These are phyloP conservation scores for Oropetium thomaeum DNA, from an alignment of 176 grass and related monocot species.

Conservation along the genomic window DNA sequence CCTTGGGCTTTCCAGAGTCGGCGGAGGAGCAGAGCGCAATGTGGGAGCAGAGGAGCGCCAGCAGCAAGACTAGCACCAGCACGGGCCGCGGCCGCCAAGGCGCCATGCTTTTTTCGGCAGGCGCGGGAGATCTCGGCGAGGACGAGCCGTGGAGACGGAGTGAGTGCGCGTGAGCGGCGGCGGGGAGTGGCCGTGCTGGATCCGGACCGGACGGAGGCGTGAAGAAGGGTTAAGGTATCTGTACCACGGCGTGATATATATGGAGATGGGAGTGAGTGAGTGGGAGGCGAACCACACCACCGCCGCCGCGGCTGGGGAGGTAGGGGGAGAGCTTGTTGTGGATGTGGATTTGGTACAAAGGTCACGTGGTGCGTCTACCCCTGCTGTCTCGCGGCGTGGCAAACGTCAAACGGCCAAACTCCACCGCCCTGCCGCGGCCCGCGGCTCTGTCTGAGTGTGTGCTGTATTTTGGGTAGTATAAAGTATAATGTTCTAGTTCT, in stretches of 20 bases:
- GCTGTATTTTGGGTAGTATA: background rate
- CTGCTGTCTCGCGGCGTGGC: background rate
- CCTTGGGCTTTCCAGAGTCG: constrained; percentile 24
- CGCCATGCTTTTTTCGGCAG: constrained; percentile 18
- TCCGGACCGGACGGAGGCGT: constrained; percentile 31
- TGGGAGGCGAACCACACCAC: constrained; percentile 35
- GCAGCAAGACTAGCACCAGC: constrained; percentile 36
- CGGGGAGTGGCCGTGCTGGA: background rate
- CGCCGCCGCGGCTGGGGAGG: background rate
- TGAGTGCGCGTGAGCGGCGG: background rate
- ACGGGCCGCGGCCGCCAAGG: constrained; percentile 20
- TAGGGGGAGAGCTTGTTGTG: background rate
- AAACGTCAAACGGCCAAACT: constrained; percentile 29
- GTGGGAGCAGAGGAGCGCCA: constrained; percentile 60
- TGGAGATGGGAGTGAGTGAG: background rate
- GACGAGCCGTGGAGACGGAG: background rate
- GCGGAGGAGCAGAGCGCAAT: constrained; percentile 48
- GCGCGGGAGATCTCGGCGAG: background rate
- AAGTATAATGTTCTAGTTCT: background rate
- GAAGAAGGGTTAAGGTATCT: constrained; percentile 38
- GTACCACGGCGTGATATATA: constrained; percentile 17
- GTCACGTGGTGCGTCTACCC: constrained; percentile 24
- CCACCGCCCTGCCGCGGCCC: background rate
- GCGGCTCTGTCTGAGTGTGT: background rate
- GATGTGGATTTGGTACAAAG: constrained; percentile 16